Percentiles rank a stretch among this genome's conserved stretches.
phyloP scores from a whole-genome alignment of 306 rosid genomes.

The Cucurbita pepo region DNA sequence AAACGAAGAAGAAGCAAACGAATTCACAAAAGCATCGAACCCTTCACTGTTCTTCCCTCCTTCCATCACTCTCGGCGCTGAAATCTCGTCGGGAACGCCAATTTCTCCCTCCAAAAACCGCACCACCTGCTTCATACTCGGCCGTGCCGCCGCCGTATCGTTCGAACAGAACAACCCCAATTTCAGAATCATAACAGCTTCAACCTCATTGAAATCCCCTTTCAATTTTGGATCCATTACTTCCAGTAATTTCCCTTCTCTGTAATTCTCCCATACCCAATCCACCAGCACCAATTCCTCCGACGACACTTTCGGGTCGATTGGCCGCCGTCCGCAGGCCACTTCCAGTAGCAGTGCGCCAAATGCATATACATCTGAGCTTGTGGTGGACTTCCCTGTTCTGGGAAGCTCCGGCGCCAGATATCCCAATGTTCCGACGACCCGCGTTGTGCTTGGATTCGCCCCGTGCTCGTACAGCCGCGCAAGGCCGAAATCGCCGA shows the following conservation, averaged over 20 bases:
- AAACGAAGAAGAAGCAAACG: constrained; percentile 47
- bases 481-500: constrained; percentile 76
- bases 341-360: constrained; percentile 72
- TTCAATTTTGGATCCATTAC: constrained; percentile 37
- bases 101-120: constrained; percentile 57
- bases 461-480: constrained; percentile 68
- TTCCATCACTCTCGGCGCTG: constrained; percentile 12
- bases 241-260: constrained; percentile 28
- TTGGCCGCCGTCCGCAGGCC: constrained; percentile 56
- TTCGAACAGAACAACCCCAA: constrained; percentile 57
- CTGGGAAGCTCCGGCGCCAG: constrained; percentile 69
- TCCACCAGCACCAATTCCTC: constrained; percentile 62
- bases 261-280: constrained; percentile 60
- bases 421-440: constrained; percentile 72
- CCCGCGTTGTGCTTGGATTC: constrained; percentile 59
- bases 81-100: constrained; percentile 24
- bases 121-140: constrained; percentile 45
- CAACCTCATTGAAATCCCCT: constrained; percentile 27
- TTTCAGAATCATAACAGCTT: constrained; percentile 38
- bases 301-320: constrained; percentile 38
- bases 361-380: constrained; percentile 60
- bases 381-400: constrained; percentile 58
- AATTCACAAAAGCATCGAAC: constrained; percentile 48
- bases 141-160: constrained; percentile 30
- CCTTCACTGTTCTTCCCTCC: constrained; percentile 24